Percentiles rank a stretch among this genome's conserved stretches.
Evolutionary conservation across 805 yeast species (phyloP).

Genomic region (Teunomyces aglyptinius): DNA sequence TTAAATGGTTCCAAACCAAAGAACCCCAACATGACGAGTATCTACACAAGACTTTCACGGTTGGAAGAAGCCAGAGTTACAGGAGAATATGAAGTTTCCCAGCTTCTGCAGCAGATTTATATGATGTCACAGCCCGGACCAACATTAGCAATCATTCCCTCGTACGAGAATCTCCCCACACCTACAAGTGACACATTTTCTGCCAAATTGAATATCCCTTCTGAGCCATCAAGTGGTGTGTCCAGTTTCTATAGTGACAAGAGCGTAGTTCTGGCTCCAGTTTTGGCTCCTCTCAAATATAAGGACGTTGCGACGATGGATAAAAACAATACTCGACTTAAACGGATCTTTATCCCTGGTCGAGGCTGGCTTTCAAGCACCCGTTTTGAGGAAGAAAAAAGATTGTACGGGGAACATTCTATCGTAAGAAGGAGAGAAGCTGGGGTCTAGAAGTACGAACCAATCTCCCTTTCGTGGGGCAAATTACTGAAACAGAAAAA

Average conservation of each 20-base stretch:
- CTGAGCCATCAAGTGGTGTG: conserved; percentile 3
- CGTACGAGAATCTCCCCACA: conserved; percentile 7
- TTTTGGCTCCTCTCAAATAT: conserved; percentile 10
- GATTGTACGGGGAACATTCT: conserved; percentile 12
- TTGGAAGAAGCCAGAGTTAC: background rate
- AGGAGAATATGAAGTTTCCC: background rate
- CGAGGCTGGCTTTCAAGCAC: conserved; percentile 50
- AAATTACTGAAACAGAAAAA: background rate
- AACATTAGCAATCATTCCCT: background rate
- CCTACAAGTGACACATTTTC: conserved; percentile 2
- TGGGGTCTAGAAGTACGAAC: background rate
- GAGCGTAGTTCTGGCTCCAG: no score
- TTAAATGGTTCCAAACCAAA: background rate
- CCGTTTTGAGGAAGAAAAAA: conserved; percentile 16
- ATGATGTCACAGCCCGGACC: background rate
- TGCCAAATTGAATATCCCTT: background rate
- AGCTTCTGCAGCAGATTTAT: background rate
- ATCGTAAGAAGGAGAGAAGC: background rate
- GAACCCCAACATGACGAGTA: background rate
- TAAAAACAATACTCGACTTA: conserved; percentile 38
- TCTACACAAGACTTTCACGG: background rate
- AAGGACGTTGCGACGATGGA: conserved; percentile 23
- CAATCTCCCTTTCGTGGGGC: no score
- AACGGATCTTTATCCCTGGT: conserved; percentile 47
- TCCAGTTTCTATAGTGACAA: background rate